Evolutionary conservation across 352 stramenopile species (phyloP), one percentile per base, ranked within the genome.

Genomic region (Phytophthora tubulina): DNA sequence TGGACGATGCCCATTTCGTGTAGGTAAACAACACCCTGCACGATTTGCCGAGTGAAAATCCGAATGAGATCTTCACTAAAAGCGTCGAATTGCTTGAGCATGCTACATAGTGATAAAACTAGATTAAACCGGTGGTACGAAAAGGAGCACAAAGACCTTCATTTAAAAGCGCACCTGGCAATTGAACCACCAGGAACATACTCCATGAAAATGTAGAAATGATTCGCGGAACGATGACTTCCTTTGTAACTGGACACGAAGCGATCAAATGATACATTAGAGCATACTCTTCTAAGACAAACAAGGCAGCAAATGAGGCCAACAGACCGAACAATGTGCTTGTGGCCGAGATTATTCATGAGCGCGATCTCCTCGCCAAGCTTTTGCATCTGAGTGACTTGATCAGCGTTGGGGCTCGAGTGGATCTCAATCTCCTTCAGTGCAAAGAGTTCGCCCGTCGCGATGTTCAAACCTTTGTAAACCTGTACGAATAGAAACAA

Each of bases 191-290:
- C 95, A 6, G 96, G 90, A 6, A 98, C 91, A 78, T 97, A 99
- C 79, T 99, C 95, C 88, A 99, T 98, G 76, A 99, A 99, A 65
- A 99, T 98, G 72, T 94, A 96, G 42, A 99, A 90, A 58, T 89
- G 73, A 31, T 82, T 87, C 8, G 88, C 84, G 32, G 78, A 84
- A 39, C 84, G 82, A 55, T 97, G 84, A 52, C 84, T 92, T 82
- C 91, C 85, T 91, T 95, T 73, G 93, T 96, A 84, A 33, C 84
- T 92, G 31, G 11, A 32, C 30, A 74, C 48, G 46, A 3, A 57
- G 32, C 15, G 15, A 69, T 32, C 32, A 21, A 61, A 62, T 27
- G 21, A n/a, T 59, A 35, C 41, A 72, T 75, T 73, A 78, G 67
- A 41, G 41, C 46, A 27, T 14, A 41, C 10, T 33, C 27, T 42